Base-by-base conservation (phyloP, 2,329 filamentous ascomycete genomes). In the Amauroascus verrucosus region DNA sequence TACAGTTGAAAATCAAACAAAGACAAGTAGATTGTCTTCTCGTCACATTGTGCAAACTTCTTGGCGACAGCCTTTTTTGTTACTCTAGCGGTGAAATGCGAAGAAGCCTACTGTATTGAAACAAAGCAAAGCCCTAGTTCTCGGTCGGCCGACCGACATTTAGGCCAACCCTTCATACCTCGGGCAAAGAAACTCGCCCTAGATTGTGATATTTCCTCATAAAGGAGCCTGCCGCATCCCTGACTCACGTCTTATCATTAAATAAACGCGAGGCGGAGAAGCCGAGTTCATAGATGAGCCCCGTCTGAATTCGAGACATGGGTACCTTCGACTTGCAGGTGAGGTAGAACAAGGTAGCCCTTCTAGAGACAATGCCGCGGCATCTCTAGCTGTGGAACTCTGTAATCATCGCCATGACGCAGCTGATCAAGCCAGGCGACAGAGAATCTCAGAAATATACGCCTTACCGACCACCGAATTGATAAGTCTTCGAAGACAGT, bases 1-100 rank as follows among this genome's bases (percentile, higher is more conserved):
- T 5, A 48, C 33, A 22, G 20, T n/a, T 33, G 20, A 11, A 2
- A 45, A 45, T 45, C 24, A 52, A 35, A 50, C 40, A 54, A 44
- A 48, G 47, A 49, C 46, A 43, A 54, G 9, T 8, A 35, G 13
- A 49, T 48, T 51, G 40, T 56, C 52, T 43, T 54, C 48, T 28
- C 43, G 48, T 43, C 8, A 33, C 11, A 43, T 22, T 41, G 18
- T 32, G 37, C 14, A 50, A 16, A 40, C 6, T 50, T n/a, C 48
- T 50, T 50, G 48, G 48, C 35, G 30, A 50, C 32, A 50, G 45
- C 37, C 8, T 32, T 28, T 20, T 9, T n/a, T 26, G 32, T 6
- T 32, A 32, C 35, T 33, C 13, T 41, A 43, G 37, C 48, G 48
- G 48, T 50, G 48, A 41, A 33, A 22, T 18, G 35, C 14, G 18